phyloP scores from a whole-genome alignment of 805 yeast species.

The Candida dajiaensis region DNA sequence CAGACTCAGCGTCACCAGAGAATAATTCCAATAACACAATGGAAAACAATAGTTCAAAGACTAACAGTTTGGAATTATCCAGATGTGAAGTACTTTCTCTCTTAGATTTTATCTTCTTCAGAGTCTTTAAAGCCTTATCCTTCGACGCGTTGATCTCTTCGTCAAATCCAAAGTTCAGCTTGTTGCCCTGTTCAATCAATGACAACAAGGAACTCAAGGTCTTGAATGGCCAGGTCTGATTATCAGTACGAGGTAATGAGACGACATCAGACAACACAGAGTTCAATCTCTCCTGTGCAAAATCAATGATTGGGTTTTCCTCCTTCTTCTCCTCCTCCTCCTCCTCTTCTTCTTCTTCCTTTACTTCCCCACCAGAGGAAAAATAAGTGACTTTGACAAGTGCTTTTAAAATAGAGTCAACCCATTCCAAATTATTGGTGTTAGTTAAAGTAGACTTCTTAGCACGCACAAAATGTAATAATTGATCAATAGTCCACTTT shows the following conservation, averaged over 20 bases:
- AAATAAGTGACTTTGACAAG: constrained; percentile 29
- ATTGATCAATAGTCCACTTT: constrained; percentile 55
- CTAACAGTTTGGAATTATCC: constrained; percentile 37
- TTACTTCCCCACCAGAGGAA: constrained; percentile 8
- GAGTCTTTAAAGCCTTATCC: constrained; percentile 40
- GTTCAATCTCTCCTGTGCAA: constrained; percentile 58
- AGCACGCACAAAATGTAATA: constrained; percentile 45
- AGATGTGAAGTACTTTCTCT: constrained; percentile 25
- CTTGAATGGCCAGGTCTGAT: constrained; percentile 55
- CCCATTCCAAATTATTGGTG: constrained; percentile 22
- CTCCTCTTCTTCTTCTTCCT: constrained; percentile 9
- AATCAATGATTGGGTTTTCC: constrained; percentile 28
- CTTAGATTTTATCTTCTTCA: constrained; percentile 37
- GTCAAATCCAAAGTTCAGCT: constrained; percentile 43
- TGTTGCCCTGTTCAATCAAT: constrained; percentile 20
- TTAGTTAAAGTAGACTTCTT: constrained; percentile 29
- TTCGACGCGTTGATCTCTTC: constrained; percentile 47
- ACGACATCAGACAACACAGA: constrained; percentile 61
- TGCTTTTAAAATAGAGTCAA: constrained; percentile 25
- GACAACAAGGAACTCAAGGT: constrained; percentile 36
- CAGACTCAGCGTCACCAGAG: constrained; percentile 67
- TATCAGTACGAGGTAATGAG: constrained; percentile 36
- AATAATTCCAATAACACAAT: constrained; percentile 74
- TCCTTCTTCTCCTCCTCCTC: constrained; percentile 3
- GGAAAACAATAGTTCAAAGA: constrained; percentile 74